A percentile compares a stretch with the other conserved stretches of the same genome.
Evolutionary conservation across 2,329 filamentous ascomycete genomes (phyloP).

Genomic region (Colletotrichum sp.): DNA sequence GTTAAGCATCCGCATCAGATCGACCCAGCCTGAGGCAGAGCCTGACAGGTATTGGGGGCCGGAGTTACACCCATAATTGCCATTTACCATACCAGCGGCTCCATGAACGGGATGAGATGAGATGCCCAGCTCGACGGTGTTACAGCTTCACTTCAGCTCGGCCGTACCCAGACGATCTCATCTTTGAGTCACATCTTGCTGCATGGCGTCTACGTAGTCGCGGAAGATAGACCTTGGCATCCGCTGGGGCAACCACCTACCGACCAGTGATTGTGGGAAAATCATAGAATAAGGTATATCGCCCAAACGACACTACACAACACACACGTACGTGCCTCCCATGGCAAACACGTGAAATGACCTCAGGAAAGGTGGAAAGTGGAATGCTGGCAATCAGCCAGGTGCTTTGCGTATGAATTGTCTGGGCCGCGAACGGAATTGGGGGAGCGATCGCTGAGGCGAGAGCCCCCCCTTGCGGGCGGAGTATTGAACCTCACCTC

Average conservation of each 20-base stretch:
- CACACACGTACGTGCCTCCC: neutral
- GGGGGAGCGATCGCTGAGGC: neutral
- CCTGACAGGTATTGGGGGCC: neutral
- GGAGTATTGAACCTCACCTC: neutral
- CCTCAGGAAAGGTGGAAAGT: neutral
- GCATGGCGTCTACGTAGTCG: neutral
- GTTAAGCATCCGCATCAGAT: neutral
- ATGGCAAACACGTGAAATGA: slow-evolving; percentile 2
- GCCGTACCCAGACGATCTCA: neutral
- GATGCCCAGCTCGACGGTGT: neutral
- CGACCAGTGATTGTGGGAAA: neutral
- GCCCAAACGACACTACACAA: neutral
- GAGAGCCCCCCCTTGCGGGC: neutral
- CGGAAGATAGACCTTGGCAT: neutral
- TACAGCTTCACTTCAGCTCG: slow-evolving; percentile 1
- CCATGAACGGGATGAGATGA: neutral
- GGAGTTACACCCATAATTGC: neutral
- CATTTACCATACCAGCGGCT: neutral
- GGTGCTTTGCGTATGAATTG: neutral
- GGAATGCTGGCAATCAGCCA: slow-evolving; percentile 17
- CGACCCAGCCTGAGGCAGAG: neutral
- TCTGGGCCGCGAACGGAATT: neutral
- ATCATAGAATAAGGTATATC: neutral
- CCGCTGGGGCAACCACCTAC: neutral
- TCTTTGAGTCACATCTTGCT: neutral